Percentiles rank a stretch among this genome's conserved stretches.
Evolutionary conservation across 2,329 filamentous ascomycete genomes (phyloP).

Genomic region (Cucurbitaria berberidis): DNA sequence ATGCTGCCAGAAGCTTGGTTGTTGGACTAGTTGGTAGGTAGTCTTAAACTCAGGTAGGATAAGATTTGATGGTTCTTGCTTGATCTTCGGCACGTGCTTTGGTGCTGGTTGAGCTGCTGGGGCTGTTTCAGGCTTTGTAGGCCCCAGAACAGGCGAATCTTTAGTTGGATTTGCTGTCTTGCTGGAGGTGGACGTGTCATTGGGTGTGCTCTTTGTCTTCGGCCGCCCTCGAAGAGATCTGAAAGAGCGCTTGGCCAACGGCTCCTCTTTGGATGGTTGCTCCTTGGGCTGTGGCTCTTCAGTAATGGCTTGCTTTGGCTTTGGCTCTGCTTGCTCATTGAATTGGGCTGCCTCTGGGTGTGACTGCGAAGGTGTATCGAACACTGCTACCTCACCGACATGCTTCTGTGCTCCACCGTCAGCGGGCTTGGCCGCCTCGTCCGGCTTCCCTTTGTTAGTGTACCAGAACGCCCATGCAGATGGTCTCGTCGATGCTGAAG

Average conservation of each 20-base stretch:
- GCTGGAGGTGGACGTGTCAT: constrained; percentile 40
- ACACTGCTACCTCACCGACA: constrained; percentile 58
- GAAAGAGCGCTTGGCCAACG: constrained; percentile 35
- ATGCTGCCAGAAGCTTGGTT: constrained; percentile 54
- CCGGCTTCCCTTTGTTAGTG: constrained; percentile 59
- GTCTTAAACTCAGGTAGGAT: constrained; percentile 72
- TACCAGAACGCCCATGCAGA: constrained; percentile 87
- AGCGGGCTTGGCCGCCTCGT: constrained; percentile 60
- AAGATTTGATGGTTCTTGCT: constrained; percentile 62
- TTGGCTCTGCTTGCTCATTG: constrained; percentile 50
- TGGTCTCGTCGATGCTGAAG: constrained; percentile 52
- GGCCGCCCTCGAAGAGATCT: constrained; percentile 40
- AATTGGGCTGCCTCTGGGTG: constrained; percentile 59
- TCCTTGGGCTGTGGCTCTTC: constrained; percentile 28
- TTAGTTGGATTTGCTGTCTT: constrained; percentile 47
- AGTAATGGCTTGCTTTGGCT: constrained; percentile 21
- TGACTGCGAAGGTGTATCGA: constrained; percentile 58
- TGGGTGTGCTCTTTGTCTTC: constrained; percentile 29
- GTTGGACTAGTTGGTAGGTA: constrained; percentile 64
- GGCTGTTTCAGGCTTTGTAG: constrained; percentile 33
- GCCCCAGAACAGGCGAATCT: constrained; percentile 34
- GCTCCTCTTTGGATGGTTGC: constrained; percentile 26
- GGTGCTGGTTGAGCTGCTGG: constrained; percentile 34
- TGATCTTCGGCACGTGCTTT: constrained; percentile 31
- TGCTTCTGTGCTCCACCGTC: constrained; percentile 64